Base-by-base conservation (phyloP, 2,329 filamentous ascomycete genomes). In the Ophiosphaerella korrae region DNA sequence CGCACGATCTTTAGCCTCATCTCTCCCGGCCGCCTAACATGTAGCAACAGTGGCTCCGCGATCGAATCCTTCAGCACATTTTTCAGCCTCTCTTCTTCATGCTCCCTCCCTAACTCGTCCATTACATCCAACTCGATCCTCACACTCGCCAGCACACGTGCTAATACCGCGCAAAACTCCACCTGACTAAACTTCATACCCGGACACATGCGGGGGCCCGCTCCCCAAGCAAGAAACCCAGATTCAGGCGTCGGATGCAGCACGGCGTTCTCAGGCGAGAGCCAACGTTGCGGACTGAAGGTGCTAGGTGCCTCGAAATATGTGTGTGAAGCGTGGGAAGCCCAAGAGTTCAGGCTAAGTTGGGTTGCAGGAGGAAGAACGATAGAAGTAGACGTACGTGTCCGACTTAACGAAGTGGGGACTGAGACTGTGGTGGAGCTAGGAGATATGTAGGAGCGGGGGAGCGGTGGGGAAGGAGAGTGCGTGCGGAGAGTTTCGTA, bases 201-300 rank as follows among this genome's bases (percentile, higher is more conserved):
- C 0, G 79, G 78, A 60, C 81, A 83, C 4, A 77, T 62, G 7
- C 80, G 62, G 13, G 79, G 78, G 0, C 81, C 80, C 3, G 53
- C 64, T 0, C 76, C 76, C 79, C 80, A 83, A 5, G 29, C 45
- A 29, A 42, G 35, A 13, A 47, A 47, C 9, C 33, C 1, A 44
- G 1, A 7, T 34, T 5, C 26, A 29, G 26, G 8, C 26, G 26
- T 29, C 26, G 26, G 26, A 29, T 29, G 26, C 2, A 29, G 26
- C 7, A 29, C 26, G 5, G 26, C 11, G 26, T 45, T 18, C 7
- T 34, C 35, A 8, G 26, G 5, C 21, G 42, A 13, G 45, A 74
- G 64, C 72, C 72, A 75, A 16, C 73, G 66, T 23, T 55, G 55
- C 5, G 71, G 71, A 6, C 62, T 50, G 63, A 65, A 75, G 14